Conservation (phyloP, 1,284 basidiomycete species). For the Filobasidium uniguttulatum region DNA sequence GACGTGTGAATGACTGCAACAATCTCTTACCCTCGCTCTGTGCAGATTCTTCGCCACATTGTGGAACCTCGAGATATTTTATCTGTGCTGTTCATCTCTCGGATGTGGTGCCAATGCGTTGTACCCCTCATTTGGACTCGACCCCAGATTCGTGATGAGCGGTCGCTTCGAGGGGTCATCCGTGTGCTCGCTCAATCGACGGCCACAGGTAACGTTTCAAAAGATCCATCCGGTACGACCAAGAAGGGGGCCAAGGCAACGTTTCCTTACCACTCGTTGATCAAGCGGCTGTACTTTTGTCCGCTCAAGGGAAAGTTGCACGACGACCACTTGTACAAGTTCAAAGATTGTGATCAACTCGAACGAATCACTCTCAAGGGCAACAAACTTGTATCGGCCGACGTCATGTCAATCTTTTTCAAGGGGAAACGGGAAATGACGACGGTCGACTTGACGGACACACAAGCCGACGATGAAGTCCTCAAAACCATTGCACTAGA, state of each 20-base stretch:
- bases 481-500: slow-evolving; percentile 55
- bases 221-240: slow-evolving; percentile 8
- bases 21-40: background rate
- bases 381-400: slow-evolving; percentile 58
- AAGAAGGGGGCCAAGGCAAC: slow-evolving; percentile 42
- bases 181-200: slow-evolving; percentile 41
- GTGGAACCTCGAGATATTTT: slow-evolving; percentile 61
- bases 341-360: slow-evolving; percentile 64
- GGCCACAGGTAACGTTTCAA: background rate
- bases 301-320: slow-evolving; percentile 56
- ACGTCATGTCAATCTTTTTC: slow-evolving; percentile 55
- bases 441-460: slow-evolving; percentile 74
- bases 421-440: slow-evolving; percentile 61
- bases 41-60: slow-evolving; percentile 81
- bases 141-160: slow-evolving; percentile 57
- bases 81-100: slow-evolving; percentile 64
- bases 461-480: slow-evolving; percentile 54
- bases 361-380: slow-evolving; percentile 86
- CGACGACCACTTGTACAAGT: slow-evolving; percentile 62
- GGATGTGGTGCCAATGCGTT: slow-evolving; percentile 87
- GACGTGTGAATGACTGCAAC: background rate
- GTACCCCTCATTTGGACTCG: slow-evolving; percentile 94
- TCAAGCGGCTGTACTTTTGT: slow-evolving; percentile 82
- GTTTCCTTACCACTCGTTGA: slow-evolving; percentile 76
- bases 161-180: slow-evolving; percentile 63